Evolutionary conservation across 306 rosid genomes (phyloP).

Genomic region (Dalbergia cultrata): DNA sequence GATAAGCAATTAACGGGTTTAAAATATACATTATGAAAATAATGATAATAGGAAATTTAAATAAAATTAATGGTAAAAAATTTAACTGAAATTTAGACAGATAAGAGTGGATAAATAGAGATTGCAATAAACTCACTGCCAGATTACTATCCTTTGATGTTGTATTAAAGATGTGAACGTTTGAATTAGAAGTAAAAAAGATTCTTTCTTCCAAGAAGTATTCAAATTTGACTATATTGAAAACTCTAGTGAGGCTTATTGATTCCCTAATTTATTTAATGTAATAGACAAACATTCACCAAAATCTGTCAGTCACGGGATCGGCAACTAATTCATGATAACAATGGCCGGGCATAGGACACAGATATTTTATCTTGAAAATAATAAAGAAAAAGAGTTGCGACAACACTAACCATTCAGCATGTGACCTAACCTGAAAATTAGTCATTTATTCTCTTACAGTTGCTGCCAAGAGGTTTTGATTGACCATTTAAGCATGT

Average conservation of each 20-base stretch:
- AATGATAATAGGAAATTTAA: too few species aligned
- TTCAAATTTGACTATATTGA: too few species aligned
- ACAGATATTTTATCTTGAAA: too few species aligned
- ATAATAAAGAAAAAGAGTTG: background rate
- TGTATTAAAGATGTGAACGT: too few species aligned
- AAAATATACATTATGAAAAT: too few species aligned
- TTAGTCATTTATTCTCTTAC: slow-evolving; percentile 54
- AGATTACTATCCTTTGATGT: too few species aligned
- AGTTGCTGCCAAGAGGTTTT: slow-evolving; percentile 41
- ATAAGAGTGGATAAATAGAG: too few species aligned
- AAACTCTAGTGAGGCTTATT: background rate
- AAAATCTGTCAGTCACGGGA: background rate
- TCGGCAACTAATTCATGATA: background rate
- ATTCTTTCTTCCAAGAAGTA: background rate
- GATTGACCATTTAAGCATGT: slow-evolving; percentile 16
- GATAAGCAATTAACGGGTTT: too few species aligned
- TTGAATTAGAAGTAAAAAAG: background rate
- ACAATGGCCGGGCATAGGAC: slow-evolving; percentile 14
- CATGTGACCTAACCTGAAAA: slow-evolving; percentile 3
- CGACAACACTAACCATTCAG: background rate
- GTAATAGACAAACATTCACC: background rate
- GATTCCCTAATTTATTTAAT: slow-evolving; percentile 16
- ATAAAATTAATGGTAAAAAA: too few species aligned
- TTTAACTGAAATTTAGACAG: too few species aligned
- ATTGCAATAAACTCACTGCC: too few species aligned